These are phyloP conservation scores for Lachancea nothofagi DNA, from an alignment of 805 yeast genomes.

Conservation along the genomic window DNA sequence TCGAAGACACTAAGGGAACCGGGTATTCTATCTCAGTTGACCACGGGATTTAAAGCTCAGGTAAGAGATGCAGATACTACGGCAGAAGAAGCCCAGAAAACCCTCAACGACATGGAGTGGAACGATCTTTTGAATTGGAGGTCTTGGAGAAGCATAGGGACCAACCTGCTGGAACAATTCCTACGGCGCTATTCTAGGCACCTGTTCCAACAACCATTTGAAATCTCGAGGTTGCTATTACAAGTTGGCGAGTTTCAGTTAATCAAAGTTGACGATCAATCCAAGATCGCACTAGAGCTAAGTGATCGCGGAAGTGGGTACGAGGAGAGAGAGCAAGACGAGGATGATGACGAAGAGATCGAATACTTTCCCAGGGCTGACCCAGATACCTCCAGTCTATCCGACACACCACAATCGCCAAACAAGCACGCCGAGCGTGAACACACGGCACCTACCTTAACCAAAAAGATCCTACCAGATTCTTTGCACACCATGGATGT, in stretches of 20 bases:
- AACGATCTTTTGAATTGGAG: constrained; percentile 57
- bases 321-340: constrained; percentile 20
- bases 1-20: constrained; percentile 9
- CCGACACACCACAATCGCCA: constrained; percentile 31
- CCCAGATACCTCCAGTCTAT: constrained; percentile 12
- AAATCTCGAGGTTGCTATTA: constrained; percentile 66
- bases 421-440: constrained; percentile 6
- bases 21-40: constrained; percentile 6
- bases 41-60: constrained; percentile 9
- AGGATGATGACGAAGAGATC: constrained; percentile 36
- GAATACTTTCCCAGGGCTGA: constrained; percentile 25
- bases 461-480: constrained; percentile 43
- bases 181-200: constrained; percentile 63
- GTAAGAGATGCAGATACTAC: constrained; percentile 6
- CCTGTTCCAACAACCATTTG: constrained; percentile 81
- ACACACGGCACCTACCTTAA: constrained; percentile 19
- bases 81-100: constrained; percentile 9
- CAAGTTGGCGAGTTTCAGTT: constrained; percentile 68
- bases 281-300: constrained; percentile 12
- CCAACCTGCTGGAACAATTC: constrained; percentile 55
- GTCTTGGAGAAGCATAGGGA: constrained; percentile 51
- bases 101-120: constrained; percentile 48
- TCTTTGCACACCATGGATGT: constrained; percentile 61
- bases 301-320: constrained; percentile 15
- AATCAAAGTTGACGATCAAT: constrained; percentile 10